Evolutionary conservation across 257 asterid species (phyloP), one percentile per base, ranked within the genome.

Genomic region (Solanum tacnaense): DNA sequence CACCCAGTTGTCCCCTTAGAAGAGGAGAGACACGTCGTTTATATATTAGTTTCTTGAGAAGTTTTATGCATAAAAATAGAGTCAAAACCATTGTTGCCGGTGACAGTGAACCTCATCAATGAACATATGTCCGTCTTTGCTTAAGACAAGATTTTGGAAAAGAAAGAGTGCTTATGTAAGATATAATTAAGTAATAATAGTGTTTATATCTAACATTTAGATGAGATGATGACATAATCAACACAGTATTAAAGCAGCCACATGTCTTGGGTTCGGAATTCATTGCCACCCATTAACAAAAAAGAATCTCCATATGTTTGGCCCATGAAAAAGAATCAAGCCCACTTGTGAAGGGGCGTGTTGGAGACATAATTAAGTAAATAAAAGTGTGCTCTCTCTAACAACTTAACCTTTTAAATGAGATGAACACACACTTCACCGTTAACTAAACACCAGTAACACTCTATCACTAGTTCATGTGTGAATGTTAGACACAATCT

Each of bases 371-470:
- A 68, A 68, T 13, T 68, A 68, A 27, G 36, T 68, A 13, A 29
- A 29, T 68, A 25, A 70, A 27, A 15, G 39, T 31, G 23, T 31
- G 23, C 1, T 29, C 38, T 70, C n/a, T 15, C 76, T 29, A 29
- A 31, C 39, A 70, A 31, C 76, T 3, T 70, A 29, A 70, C 6
- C 11, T 70, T 70, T 29, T 6, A 70, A 8, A 29, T 13, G 39
- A 15, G 39, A 70, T 70, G 76, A 29, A 11, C 39, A 29, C n/a
- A 31, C 76, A 70, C 38, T 15, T 78, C 91, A 92, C 93, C 92
- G 71, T 87, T 58, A 87, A 56, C 10, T 56, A 7, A 56, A 70
- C 39, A 5, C 32, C 32, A 67, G 15, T 27, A 67, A 67, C 74
- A 27, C 74, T 25, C 74, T 70, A 70, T 70, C 90, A 87, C 72